Percentiles rank a stretch among this genome's conserved stretches.
phyloP scores from a whole-genome alignment of 2,329 filamentous ascomycete genomes.

The Dactylellina leptospora region DNA sequence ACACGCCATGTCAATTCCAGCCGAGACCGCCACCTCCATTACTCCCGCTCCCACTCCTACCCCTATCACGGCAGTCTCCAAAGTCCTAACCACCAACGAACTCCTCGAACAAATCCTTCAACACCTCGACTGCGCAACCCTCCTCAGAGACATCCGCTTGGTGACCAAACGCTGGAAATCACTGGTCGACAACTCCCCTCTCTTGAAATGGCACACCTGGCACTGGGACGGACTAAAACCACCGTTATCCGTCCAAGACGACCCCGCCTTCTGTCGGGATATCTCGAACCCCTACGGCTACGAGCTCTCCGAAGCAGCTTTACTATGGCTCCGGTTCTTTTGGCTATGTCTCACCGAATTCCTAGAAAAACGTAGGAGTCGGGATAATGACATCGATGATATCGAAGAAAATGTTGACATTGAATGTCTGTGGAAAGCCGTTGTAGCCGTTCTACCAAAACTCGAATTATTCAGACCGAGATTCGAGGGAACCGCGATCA shows the following conservation, averaged over 20 bases:
- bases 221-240: slow-evolving; percentile 20
- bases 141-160: slow-evolving; percentile 11
- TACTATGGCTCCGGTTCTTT: slow-evolving; percentile 26
- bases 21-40: background rate
- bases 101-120: slow-evolving; percentile 43
- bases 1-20: slow-evolving; percentile 1
- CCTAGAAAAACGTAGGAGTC: background rate
- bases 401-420: background rate
- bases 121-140: slow-evolving; percentile 9
- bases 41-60: background rate
- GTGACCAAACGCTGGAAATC: slow-evolving; percentile 24
- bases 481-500: background rate
- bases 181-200: slow-evolving; percentile 19
- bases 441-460: slow-evolving; percentile 4
- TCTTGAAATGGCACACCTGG: slow-evolving; percentile 37
- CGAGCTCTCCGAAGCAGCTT: slow-evolving; percentile 12
- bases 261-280: background rate
- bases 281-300: slow-evolving; percentile 12
- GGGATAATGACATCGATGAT: background rate
- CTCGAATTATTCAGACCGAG: slow-evolving; percentile 24
- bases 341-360: slow-evolving; percentile 10
- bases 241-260: slow-evolving; percentile 5
- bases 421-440: background rate
- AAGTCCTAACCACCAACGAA: slow-evolving; percentile 29
- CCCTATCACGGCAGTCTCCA: background rate